Base-by-base conservation (phyloP, 768 basidiomycete species). In the Leccinum pellstonianum region DNA sequence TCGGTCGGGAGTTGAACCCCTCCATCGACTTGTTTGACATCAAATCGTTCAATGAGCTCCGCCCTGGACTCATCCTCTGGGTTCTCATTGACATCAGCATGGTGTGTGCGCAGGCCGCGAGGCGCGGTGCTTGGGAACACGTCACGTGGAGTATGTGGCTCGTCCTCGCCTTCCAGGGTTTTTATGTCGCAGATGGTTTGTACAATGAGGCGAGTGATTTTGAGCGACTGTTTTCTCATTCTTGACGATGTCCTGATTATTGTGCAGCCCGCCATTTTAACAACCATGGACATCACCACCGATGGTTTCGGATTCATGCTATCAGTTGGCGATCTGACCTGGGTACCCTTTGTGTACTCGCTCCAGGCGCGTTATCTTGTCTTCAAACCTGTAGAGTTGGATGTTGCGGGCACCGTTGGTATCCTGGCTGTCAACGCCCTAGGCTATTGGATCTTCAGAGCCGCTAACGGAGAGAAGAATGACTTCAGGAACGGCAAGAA, bases 251-350 rank as follows among this genome's bases (percentile, higher is more conserved):
- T 43, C 17, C 50, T 59, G 10, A 63, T 27, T 14, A 31, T 17
- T 21, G 0, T 46, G 23, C 64, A 97, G 93, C 83, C 91, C 2
- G 89, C 91, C 10, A 82, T 99, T 64, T 81, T 98, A 58, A 95
- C 93, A 1, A 94, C 90, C 4, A 99, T 99, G 92, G 97, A 99
- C 69, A 95, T 99, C 70, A 95, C 89, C 3, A 91, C 91, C 11
- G 97, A 99, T 67, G 97, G 97, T 11, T 98, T 98, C 68, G 97
- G 97, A 7, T 98, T 95, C 82, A 99, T 99, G 97, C 88, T 99
- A 29, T 77, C 93, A 5, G 83, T 96, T 51, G 96, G 97, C 46
- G 94, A 98, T 69, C 83, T 98, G 29, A 76, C 86, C 19, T 98
- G 93, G 90, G 92, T 99, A 11, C 96, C 96, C 11, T 96, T 98